These are phyloP conservation scores for Fusarium oligoseptatum DNA, from an alignment of 2,329 filamentous ascomycete species.

Conservation along the genomic window DNA sequence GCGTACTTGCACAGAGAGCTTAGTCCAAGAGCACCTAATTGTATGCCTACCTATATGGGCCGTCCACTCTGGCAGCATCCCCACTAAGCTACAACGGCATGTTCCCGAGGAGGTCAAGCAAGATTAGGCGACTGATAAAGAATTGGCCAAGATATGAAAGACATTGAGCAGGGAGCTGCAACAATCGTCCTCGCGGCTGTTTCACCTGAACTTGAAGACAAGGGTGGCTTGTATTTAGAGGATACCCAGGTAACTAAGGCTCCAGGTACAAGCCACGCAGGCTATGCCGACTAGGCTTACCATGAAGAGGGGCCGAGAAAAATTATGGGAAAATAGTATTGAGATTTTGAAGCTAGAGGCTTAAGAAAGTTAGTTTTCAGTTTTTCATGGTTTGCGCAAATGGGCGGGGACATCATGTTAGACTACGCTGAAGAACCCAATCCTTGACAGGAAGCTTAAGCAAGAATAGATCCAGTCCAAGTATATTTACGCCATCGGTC, in stretches of 20 bases:
- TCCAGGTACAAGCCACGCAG: neutral
- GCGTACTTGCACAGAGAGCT: constrained; percentile 29
- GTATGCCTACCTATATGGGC: no score
- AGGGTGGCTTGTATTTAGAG: constrained; percentile 23
- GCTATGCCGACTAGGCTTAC: constrained; percentile 1
- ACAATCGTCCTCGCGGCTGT: constrained; percentile 21
- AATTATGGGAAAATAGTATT: constrained; percentile 1
- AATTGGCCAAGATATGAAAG: constrained; percentile 4
- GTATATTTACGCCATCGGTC: no score
- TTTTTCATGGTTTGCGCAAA: no score
- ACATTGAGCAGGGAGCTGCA: constrained; percentile 11
- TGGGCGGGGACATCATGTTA: no score
- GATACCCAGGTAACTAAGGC: neutral
- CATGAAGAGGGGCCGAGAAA: neutral
- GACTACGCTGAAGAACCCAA: no score
- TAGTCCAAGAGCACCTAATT: constrained; percentile 31
- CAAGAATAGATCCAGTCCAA: no score
- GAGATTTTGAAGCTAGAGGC: neutral
- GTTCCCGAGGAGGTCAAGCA: neutral
- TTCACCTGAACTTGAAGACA: constrained; percentile 16
- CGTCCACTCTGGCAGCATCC: constrained; percentile 21
- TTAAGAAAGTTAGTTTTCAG: no score
- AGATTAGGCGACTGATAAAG: neutral
- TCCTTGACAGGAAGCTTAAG: no score
- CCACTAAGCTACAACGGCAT: constrained; percentile 1